Evolutionary conservation across 768 basidiomycete species (phyloP).

Genomic region (Rhizopogon roseolus): DNA sequence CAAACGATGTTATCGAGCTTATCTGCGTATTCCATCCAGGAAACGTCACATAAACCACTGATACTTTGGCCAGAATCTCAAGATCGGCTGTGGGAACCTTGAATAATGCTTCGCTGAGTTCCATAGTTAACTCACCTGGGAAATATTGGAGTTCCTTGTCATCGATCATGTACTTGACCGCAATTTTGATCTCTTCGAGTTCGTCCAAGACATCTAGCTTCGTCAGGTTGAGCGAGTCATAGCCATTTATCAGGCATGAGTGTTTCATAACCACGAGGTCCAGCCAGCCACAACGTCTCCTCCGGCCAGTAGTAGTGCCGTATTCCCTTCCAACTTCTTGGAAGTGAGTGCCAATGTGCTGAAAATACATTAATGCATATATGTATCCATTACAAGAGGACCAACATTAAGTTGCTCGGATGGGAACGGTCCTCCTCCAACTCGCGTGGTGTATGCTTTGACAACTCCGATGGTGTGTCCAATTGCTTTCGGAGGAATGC

Average conservation of each 20-base stretch:
- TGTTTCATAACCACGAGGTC: constrained; percentile 94
- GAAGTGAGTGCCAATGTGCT: constrained; percentile 81
- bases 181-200: constrained; percentile 85
- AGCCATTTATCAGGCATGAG: constrained; percentile 93
- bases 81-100: constrained; percentile 61
- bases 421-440: constrained; percentile 98
- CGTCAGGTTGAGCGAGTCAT: constrained; percentile 89
- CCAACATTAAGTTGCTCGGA: constrained; percentile 88
- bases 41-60: constrained; percentile 84
- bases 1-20: constrained; percentile 53
- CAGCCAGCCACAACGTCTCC: constrained; percentile 95
- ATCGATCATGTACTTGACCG: constrained; percentile 70
- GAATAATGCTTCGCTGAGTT: not conserved
- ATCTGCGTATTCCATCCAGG: constrained; percentile 91
- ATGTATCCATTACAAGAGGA: constrained; percentile 5
- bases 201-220: constrained; percentile 92
- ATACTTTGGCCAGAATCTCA: constrained; percentile 69
- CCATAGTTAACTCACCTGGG: constrained; percentile 56
- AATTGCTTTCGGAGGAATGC: constrained; percentile 86
- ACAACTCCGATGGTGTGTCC: constrained; percentile 89
- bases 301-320: constrained; percentile 89
- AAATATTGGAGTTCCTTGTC: constrained; percentile 79
- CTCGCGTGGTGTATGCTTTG: constrained; percentile 97
- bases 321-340: constrained; percentile 94
- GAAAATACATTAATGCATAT: constrained; percentile 4